Percentiles rank a stretch among this genome's conserved stretches.
Conservation (phyloP, 192 early-diverging fungal species). For the Linnemannia exigua region DNA sequence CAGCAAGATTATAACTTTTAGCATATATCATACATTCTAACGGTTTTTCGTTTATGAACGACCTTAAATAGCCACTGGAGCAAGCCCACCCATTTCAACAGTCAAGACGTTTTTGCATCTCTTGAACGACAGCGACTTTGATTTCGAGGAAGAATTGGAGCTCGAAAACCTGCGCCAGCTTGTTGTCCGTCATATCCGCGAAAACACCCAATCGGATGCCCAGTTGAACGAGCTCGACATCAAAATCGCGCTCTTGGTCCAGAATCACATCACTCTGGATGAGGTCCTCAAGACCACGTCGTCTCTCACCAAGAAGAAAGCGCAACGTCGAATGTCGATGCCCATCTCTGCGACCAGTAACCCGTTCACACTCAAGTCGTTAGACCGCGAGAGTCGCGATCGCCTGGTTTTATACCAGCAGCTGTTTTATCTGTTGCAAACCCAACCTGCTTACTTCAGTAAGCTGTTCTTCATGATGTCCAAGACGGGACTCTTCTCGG, state of each 20-base stretch:
- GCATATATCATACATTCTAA: too few relatives aligned
- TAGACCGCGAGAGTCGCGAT: slow-evolving; percentile 89
- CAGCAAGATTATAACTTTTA: background rate
- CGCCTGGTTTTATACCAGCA: slow-evolving; percentile 90
- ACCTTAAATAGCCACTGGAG: slow-evolving; percentile 65
- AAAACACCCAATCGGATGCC: slow-evolving; percentile 84
- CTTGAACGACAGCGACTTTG: slow-evolving; percentile 90
- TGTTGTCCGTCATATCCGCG: slow-evolving; percentile 90
- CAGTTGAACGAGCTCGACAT: slow-evolving; percentile 92
- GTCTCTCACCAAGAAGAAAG: slow-evolving; percentile 60
- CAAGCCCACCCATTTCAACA: slow-evolving; percentile 84
- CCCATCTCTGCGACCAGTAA: slow-evolving; percentile 58
- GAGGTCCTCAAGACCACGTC: slow-evolving; percentile 81
- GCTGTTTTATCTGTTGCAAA: slow-evolving; percentile 97
- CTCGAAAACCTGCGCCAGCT: slow-evolving; percentile 86
- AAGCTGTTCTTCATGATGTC: slow-evolving; percentile 90
- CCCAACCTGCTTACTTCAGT: slow-evolving; percentile 93
- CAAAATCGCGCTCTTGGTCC: slow-evolving; percentile 96
- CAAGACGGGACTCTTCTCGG: slow-evolving; percentile 77
- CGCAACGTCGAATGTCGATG: slow-evolving; percentile 60
- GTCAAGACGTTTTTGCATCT: slow-evolving; percentile 91
- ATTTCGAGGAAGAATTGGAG: slow-evolving; percentile 93
- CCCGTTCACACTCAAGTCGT: slow-evolving; percentile 78
- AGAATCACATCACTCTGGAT: slow-evolving; percentile 95
- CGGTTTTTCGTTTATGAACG: background rate